phyloP scores from a whole-genome alignment of 2,329 filamentous ascomycete species.

The Diaporthe velutina region DNA sequence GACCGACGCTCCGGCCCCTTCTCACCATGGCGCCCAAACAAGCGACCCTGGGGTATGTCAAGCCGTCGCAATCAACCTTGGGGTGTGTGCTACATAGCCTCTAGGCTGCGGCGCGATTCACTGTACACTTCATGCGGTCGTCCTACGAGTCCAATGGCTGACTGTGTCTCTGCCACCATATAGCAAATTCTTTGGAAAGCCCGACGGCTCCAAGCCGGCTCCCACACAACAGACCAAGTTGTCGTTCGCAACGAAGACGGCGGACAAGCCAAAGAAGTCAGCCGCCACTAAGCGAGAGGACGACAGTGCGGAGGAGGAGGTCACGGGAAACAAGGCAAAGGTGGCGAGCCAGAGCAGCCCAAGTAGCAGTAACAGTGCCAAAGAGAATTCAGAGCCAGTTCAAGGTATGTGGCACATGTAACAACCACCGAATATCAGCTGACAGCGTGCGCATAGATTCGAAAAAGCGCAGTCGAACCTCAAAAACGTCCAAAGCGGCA shows the following conservation, averaged over 20 bases:
- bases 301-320: conserved; percentile 38
- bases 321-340: conserved; percentile 44
- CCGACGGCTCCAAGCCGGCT: conserved; percentile 69
- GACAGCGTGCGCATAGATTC: conserved; percentile 48
- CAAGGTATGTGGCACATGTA: conserved; percentile 50
- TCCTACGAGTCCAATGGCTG: conserved; percentile 31
- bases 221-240: conserved; percentile 83
- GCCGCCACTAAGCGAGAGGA: conserved; percentile 50
- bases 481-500: conserved; percentile 39
- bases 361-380: conserved; percentile 47
- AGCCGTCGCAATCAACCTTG: conserved; percentile 78
- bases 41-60: conserved; percentile 90
- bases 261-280: conserved; percentile 53
- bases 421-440: conserved; percentile 18
- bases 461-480: conserved; percentile 59
- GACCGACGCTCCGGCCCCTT: conserved; percentile 38
- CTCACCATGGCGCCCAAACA: conserved; percentile 72
- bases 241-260: conserved; percentile 75
- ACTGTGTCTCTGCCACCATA: not conserved
- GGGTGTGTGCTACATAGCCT: conserved; percentile 66
- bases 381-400: conserved; percentile 54
- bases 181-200: conserved; percentile 88
- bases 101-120: not conserved
- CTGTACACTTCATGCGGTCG: not conserved
- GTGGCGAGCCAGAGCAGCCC: conserved; percentile 40